Evolutionary conservation across 129 eudicot species (phyloP).

Genomic region (Helichrysum umbraculigerum): DNA sequence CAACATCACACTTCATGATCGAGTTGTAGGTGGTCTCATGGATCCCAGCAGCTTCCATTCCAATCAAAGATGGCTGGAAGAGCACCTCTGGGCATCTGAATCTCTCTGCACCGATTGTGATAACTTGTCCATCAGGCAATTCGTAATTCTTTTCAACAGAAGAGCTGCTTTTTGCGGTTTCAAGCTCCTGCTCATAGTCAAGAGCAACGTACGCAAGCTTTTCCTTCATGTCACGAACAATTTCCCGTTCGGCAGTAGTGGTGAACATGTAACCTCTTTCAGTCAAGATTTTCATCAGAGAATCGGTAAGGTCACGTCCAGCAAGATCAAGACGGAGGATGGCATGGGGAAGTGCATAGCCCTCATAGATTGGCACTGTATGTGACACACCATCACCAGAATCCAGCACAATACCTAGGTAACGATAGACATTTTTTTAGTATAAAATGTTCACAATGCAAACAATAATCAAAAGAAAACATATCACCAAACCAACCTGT

Average conservation of each 20-base stretch:
- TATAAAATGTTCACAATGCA: neutral
- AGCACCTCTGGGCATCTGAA: slow-evolving; percentile 81
- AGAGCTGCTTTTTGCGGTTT: slow-evolving; percentile 75
- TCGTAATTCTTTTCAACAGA: slow-evolving; percentile 77
- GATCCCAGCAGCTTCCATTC: slow-evolving; percentile 82
- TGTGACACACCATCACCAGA: slow-evolving; percentile 85
- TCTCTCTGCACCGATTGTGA: slow-evolving; percentile 73
- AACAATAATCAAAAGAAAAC: neutral
- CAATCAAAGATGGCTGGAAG: slow-evolving; percentile 72
- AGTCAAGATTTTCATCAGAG: slow-evolving; percentile 75
- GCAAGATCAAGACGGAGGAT: slow-evolving; percentile 78
- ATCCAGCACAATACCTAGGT: slow-evolving; percentile 71
- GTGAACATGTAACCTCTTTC: slow-evolving; percentile 94
- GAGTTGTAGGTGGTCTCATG: slow-evolving; percentile 82
- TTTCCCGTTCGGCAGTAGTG: slow-evolving; percentile 89
- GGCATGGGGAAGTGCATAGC: slow-evolving; percentile 78
- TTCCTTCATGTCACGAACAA: slow-evolving; percentile 82
- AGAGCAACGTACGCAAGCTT: slow-evolving; percentile 80
- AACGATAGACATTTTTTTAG: neutral
- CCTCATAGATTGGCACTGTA: slow-evolving; percentile 74
- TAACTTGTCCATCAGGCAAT: slow-evolving; percentile 75
- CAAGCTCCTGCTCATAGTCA: slow-evolving; percentile 78
- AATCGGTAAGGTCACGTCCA: slow-evolving; percentile 75
- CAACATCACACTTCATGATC: slow-evolving; percentile 82
- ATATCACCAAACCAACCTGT: slow-evolving; percentile 46